phyloP scores from a whole-genome alignment of 345 rosid genomes.

The sweet orange (Citrus sinensis) region DVS_A1.0 CM039163.1:3031501-3032000 shows the following conservation, averaged over 20 bases:
- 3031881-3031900: slow-evolving; percentile 37
- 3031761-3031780: slow-evolving; percentile 13
- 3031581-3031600: slow-evolving; percentile 33
- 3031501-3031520: slow-evolving; percentile 42
- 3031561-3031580: slow-evolving; percentile 23
- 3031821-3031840: slow-evolving; percentile 48
- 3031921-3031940: slow-evolving; percentile 29
- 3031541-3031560: slow-evolving; percentile 36
- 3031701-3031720: slow-evolving; percentile 21
- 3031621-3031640: slow-evolving; percentile 35
- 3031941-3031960: slow-evolving; percentile 35
- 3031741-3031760: slow-evolving; percentile 40
- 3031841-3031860: slow-evolving; percentile 35
- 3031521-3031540: slow-evolving; percentile 37
- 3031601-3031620: slow-evolving; percentile 26
- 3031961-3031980: slow-evolving; percentile 21
- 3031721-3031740: slow-evolving; percentile 43
- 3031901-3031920: slow-evolving; percentile 35
- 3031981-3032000: slow-evolving; percentile 24
- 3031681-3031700: slow-evolving; percentile 29
- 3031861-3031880: slow-evolving; percentile 24
- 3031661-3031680: slow-evolving; percentile 35
- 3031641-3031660: slow-evolving; percentile 35
- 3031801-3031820: slow-evolving; percentile 32
- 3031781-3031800: slow-evolving; percentile 22